Evolutionary conservation across 129 eudicot species (phyloP).

Genomic region (Gnaphalium uliginosum): DNA sequence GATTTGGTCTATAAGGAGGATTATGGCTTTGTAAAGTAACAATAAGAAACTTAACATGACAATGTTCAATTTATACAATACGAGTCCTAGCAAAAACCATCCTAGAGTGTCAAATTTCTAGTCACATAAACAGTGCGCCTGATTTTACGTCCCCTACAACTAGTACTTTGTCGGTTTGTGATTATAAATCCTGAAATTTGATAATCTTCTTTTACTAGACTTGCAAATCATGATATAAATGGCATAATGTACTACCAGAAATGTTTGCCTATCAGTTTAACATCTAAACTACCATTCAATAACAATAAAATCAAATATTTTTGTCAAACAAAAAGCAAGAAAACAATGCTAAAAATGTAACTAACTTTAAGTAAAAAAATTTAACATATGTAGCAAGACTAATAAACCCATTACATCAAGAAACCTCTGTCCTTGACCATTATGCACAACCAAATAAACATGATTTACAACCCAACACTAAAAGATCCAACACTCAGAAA

Average conservation of each 20-base stretch:
- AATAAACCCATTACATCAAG: not conserved
- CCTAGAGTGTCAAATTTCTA: slow-evolving; percentile 7
- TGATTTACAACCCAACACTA: not conserved
- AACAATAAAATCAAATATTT: not conserved
- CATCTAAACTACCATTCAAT: slow-evolving; percentile 1
- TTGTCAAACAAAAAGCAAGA: not conserved
- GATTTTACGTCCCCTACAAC: not conserved
- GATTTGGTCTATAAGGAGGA: not conserved
- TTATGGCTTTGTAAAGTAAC: not conserved
- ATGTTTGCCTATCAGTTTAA: not conserved
- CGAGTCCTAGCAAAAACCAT: slow-evolving; percentile 11
- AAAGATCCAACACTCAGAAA: not conserved
- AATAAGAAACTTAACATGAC: not conserved
- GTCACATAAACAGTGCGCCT: slow-evolving; percentile 12
- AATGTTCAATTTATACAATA: not conserved
- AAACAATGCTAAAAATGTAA: slow-evolving; percentile 5
- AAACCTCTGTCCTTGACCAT: slow-evolving; percentile 16
- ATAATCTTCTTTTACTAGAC: not conserved
- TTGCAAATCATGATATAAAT: not conserved
- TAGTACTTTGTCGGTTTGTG: slow-evolving; percentile 2
- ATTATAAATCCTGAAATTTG: slow-evolving; percentile 4
- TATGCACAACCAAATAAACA: not conserved
- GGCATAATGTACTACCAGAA: not conserved
- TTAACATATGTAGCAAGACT: not conserved
- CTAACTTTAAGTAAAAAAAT: not conserved